Evolutionary conservation across 2,329 filamentous ascomycete genomes (phyloP).

Genomic region (Ceratocystis alfenasii): DNA sequence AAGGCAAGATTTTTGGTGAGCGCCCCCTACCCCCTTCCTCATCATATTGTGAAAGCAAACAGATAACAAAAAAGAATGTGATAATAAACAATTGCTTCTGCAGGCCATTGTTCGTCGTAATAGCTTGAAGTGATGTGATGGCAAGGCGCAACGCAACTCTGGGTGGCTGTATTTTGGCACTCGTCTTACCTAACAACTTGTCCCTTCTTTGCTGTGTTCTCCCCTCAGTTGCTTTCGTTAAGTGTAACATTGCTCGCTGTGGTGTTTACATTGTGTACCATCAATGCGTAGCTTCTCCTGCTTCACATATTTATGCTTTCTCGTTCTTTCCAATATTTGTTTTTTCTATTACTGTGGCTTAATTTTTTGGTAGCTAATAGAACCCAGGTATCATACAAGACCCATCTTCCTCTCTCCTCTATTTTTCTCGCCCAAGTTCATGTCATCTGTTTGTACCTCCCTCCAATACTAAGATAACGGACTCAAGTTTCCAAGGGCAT

Average conservation of each 20-base stretch:
- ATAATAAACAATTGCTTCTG: neutral
- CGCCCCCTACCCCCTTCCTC: neutral
- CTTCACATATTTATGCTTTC: neutral
- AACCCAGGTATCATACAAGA: neutral
- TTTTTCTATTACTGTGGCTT: neutral
- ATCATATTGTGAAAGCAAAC: neutral
- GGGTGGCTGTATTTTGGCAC: neutral
- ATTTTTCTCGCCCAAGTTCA: conserved; percentile 9
- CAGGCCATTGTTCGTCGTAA: neutral
- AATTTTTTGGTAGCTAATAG: neutral
- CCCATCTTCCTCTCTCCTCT: neutral
- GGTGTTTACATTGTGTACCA: neutral
- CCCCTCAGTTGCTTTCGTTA: neutral
- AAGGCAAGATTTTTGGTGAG: neutral
- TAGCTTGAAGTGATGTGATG: neutral
- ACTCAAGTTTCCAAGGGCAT: neutral
- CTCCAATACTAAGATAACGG: neutral
- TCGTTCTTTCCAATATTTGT: neutral
- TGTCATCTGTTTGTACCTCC: conserved; percentile 10
- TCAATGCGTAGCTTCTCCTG: neutral
- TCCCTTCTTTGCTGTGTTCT: neutral
- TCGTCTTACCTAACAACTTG: neutral
- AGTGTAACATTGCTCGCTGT: conserved; percentile 5
- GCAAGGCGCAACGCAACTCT: neutral
- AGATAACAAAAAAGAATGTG: neutral